Base-by-base conservation (phyloP, 2,329 filamentous ascomycete species). In the Sporothrix sp. region DNA sequence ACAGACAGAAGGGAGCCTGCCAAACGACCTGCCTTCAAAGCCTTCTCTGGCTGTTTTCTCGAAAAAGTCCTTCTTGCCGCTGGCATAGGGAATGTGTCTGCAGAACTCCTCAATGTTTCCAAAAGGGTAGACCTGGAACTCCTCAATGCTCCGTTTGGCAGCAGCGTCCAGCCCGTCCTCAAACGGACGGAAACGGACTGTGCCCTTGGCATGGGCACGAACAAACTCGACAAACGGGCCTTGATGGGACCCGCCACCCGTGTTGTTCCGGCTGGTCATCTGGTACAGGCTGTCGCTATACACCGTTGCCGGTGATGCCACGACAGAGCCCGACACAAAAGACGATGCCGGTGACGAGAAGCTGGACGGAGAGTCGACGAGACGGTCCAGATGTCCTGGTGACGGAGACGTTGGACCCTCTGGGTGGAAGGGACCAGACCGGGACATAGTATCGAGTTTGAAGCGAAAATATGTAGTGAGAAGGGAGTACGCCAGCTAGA, bases 21-120 rank as follows among this genome's bases (percentile, higher is more conserved):
- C 10, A 25, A 23, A 20, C 20, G 18, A 52, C 69, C 61, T 71
- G 93, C 91, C 86, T 75, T 96, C 85, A 58, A 96, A 94, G 54
- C 84, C 85, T 58, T 94, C 87, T 49, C 89, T 75, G 1, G 88
- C 87, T 3, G 91, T 97, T 71, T 87, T 94, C 57, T 84, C 79
- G 55, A 82, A 78, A 60, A 96, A 95, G 54, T 84, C 78, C 66
- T 94, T 95, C 73, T 96, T 97, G 58, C 88, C 86, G 63, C 90
- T 95, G 62, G 88, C 90, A 68, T 97, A 97, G 0, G 91, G 91
- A 53, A 96, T 95, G 60, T 91, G 88, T 47, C 82, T 75, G 57
- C 78, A 78, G 54, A 74, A 83, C 27, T 76, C 70, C 42, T 70
- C 67, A 55, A 84, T 87, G 54, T 73, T 69, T 2, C 79, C 78